phyloP scores from a whole-genome alignment of 1,284 basidiomycete genomes.

The Cutaneotrichosporon arboriforme region DNA sequence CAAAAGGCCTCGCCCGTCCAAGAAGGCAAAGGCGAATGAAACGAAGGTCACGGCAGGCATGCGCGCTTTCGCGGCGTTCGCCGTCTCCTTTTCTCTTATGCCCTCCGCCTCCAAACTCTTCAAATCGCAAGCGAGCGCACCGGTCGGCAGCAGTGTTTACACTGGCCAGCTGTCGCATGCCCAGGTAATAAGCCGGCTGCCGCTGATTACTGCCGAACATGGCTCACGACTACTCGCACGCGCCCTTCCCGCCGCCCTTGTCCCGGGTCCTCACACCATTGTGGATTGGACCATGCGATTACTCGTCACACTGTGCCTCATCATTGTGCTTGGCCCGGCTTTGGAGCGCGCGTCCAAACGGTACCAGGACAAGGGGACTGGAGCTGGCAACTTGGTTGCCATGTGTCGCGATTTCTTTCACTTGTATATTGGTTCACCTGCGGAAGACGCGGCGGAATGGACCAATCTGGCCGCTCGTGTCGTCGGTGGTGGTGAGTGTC shows the following conservation, averaged over 20 bases:
- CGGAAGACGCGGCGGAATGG: slow-evolving; percentile 19
- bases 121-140: slow-evolving; percentile 9
- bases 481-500: slow-evolving; percentile 26
- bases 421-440: slow-evolving; percentile 5
- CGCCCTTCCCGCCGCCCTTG: slow-evolving; percentile 26
- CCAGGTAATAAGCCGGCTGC: slow-evolving; percentile 34
- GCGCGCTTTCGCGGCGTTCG: slow-evolving; percentile 42
- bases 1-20: slow-evolving; percentile 21
- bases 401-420: slow-evolving; percentile 21
- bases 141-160: neutral
- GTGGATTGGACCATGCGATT: slow-evolving; percentile 40
- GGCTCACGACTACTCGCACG: slow-evolving; percentile 31
- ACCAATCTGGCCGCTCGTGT: slow-evolving; percentile 28
- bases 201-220: slow-evolving; percentile 43
- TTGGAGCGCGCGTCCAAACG: slow-evolving; percentile 14
- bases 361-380: slow-evolving; percentile 17
- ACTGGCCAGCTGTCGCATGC: slow-evolving; percentile 14
- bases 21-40: slow-evolving; percentile 13
- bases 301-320: slow-evolving; percentile 31
- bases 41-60: slow-evolving; percentile 17
- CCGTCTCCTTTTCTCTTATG: slow-evolving; percentile 38
- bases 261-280: slow-evolving; percentile 27
- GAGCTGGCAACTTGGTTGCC: slow-evolving; percentile 13
- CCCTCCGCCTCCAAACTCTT: slow-evolving; percentile 34
- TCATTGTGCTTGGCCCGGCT: slow-evolving; percentile 27